phyloP scores from a whole-genome alignment of 805 yeast species.

The Candida xiaguanensis region DNA sequence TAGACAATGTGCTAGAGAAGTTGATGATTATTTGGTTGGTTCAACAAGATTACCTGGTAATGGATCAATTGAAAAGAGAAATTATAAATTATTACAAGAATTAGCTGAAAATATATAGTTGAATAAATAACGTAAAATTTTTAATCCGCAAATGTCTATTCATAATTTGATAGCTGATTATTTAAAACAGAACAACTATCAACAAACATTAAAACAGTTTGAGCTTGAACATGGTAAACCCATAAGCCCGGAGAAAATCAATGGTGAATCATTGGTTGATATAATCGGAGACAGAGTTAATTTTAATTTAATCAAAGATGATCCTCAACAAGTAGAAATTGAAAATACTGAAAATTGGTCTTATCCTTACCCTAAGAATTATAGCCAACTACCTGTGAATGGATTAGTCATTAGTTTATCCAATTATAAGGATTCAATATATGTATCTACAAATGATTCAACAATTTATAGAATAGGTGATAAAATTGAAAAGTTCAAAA shows the following conservation, averaged over 20 bases:
- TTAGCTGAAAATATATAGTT: conserved; percentile 56
- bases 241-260: conserved; percentile 16
- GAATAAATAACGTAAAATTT: too few species aligned
- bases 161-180: conserved; percentile 54
- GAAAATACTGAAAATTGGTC: conserved; percentile 24
- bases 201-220: conserved; percentile 45
- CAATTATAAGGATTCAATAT: conserved; percentile 9
- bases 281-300: conserved; percentile 36
- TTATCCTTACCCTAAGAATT: conserved; percentile 25
- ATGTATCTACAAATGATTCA: conserved; percentile 18
- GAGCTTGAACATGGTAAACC: conserved; percentile 43
- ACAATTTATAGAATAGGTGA: conserved; percentile 17
- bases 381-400: conserved; percentile 11
- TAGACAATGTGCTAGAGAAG: conserved; percentile 95
- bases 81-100: conserved; percentile 72
- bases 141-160: conserved; percentile 9
- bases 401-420: conserved; percentile 25
- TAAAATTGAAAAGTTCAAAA: conserved; percentile 15
- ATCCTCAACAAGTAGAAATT: conserved; percentile 10
- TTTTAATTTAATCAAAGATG: conserved; percentile 17
- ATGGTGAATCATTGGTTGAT: conserved; percentile 35
- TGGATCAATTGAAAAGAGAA: conserved; percentile 87
- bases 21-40: conserved; percentile 77
- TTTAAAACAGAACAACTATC: conserved; percentile 46
- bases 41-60: conserved; percentile 84